A percentile compares a stretch with the other conserved stretches of the same genome.
Conservation (phyloP, 768 basidiomycete genomes). For the Amylocystis lapponica region DNA sequence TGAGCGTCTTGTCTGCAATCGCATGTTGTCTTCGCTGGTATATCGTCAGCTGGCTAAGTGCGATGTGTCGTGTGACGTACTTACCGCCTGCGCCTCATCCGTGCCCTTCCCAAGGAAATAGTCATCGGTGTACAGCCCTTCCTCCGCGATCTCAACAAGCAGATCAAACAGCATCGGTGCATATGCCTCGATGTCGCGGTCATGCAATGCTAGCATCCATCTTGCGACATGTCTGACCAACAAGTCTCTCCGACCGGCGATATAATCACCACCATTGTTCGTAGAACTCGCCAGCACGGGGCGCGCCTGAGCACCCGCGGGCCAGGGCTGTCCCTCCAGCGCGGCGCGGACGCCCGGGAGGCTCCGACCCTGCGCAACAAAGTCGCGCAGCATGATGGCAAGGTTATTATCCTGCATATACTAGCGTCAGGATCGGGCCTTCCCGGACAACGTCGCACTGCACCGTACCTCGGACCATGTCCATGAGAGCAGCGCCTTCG, state of each 20-base stretch:
- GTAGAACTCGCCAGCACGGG: constrained; percentile 32
- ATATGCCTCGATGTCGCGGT: constrained; percentile 52
- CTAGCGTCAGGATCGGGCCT: not conserved
- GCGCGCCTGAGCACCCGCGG: constrained; percentile 29
- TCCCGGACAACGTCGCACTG: constrained; percentile 6
- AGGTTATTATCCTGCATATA: constrained; percentile 55
- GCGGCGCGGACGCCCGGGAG: constrained; percentile 61
- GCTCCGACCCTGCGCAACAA: constrained; percentile 47
- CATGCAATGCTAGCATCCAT: constrained; percentile 69
- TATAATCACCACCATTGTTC: constrained; percentile 67
- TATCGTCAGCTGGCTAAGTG: not conserved
- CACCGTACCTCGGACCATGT: constrained; percentile 72
- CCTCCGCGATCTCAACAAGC: constrained; percentile 41
- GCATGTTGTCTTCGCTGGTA: constrained; percentile 6
- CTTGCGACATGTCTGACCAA: constrained; percentile 49
- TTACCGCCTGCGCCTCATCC: constrained; percentile 8
- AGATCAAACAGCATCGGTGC: constrained; percentile 46
- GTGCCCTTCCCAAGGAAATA: constrained; percentile 10
- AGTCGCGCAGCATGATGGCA: constrained; percentile 61
- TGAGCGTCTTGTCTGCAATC: constrained; percentile 29
- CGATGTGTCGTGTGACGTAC: not conserved
- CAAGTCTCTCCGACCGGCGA: constrained; percentile 51
- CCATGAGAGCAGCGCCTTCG: constrained; percentile 58
- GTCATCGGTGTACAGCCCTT: constrained; percentile 12
- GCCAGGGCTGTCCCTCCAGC: constrained; percentile 49